Conservation (phyloP, 164 flowering plant species). For the Liriodendron chinense region DNA sequence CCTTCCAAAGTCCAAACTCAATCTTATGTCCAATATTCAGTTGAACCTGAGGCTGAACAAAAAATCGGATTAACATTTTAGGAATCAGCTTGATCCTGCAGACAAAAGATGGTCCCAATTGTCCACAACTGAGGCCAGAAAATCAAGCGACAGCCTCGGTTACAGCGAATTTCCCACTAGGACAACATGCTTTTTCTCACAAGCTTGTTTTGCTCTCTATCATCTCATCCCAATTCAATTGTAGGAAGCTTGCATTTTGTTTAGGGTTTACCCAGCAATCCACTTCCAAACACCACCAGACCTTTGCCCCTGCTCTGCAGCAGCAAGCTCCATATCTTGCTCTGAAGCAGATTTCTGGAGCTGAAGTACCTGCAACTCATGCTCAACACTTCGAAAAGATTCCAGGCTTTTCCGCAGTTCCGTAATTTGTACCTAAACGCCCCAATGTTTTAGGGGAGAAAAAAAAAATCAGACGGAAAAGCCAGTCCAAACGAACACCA, state of each 20-base stretch:
- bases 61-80: too few species aligned
- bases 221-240: background rate
- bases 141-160: background rate
- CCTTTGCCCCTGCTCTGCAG: slow-evolving; percentile 39
- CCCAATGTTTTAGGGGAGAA: background rate
- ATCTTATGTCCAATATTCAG: too few species aligned
- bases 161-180: background rate
- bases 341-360: slow-evolving; percentile 58
- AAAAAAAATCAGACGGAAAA: background rate
- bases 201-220: background rate
- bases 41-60: too few species aligned
- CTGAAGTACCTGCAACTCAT: slow-evolving; percentile 64
- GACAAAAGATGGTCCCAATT: background rate
- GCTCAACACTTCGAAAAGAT: slow-evolving; percentile 60
- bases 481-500: background rate
- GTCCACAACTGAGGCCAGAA: background rate
- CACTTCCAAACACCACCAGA: slow-evolving; percentile 86
- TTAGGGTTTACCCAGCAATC: slow-evolving; percentile 48
- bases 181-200: background rate
- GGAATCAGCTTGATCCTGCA: background rate
- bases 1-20: too few species aligned
- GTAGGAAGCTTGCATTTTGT: background rate
- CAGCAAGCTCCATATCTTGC: slow-evolving; percentile 46
- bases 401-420: slow-evolving; percentile 64
- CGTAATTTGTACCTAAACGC: slow-evolving; percentile 72